Percentiles rank a stretch among this genome's conserved stretches.
Conservation (phyloP, 768 basidiomycete species). For the Tricholoma sp. region DNA sequence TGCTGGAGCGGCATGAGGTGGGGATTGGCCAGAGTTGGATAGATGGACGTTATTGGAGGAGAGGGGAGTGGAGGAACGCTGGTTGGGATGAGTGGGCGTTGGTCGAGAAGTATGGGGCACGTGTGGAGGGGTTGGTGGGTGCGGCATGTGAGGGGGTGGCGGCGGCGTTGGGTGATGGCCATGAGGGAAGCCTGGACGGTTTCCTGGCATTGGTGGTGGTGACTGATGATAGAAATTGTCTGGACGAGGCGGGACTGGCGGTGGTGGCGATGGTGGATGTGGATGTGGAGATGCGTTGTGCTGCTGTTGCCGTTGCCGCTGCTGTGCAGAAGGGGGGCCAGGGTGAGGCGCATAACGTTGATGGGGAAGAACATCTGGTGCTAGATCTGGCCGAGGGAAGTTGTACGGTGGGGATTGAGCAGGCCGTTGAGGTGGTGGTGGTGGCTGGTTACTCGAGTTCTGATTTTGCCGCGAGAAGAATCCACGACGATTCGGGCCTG, state of each 20-base stretch:
- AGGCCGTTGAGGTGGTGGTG: constrained; percentile 30
- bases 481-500: constrained; percentile 28
- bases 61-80: constrained; percentile 18
- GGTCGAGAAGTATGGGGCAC: constrained; percentile 12
- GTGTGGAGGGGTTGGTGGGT: constrained; percentile 5
- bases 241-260: constrained; percentile 19
- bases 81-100: constrained; percentile 18
- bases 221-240: constrained; percentile 12
- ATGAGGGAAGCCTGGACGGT: constrained; percentile 7
- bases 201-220: constrained; percentile 3
- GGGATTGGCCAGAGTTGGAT: constrained; percentile 18
- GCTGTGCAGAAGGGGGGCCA: constrained; percentile 11
- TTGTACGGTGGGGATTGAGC: constrained; percentile 22
- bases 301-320: constrained; percentile 8
- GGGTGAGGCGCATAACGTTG: constrained; percentile 19
- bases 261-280: constrained; percentile 19
- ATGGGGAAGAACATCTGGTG: constrained; percentile 34
- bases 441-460: constrained; percentile 19
- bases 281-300: constrained; percentile 11
- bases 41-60: constrained; percentile 17
- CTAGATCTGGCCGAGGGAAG: constrained; percentile 64
- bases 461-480: constrained; percentile 44
- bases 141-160: constrained; percentile 7
- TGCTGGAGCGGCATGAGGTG: constrained; percentile 40
- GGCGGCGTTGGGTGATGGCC: constrained; percentile 17